A percentile compares a stretch with the other conserved stretches of the same genome.
Conservation (phyloP, 495 filamentous ascomycete species). For the Poronia punctata region DNA sequence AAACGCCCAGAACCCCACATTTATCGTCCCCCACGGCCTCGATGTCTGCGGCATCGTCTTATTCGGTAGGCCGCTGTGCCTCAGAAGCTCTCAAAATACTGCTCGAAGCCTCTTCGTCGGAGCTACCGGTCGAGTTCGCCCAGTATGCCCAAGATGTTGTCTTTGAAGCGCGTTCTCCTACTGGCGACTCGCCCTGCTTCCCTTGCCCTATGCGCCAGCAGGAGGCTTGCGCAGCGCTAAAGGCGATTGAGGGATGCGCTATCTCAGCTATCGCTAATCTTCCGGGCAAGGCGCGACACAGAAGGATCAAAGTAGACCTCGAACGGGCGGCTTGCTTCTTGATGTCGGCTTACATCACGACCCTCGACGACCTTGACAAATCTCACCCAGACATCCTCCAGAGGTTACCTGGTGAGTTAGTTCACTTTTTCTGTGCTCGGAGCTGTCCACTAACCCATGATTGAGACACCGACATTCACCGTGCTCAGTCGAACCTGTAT, state of each 20-base stretch:
- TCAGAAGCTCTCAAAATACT: conserved; percentile 22
- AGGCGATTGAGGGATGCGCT: conserved; percentile 62
- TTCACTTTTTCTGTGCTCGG: conserved; percentile 4
- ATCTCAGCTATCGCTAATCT: conserved; percentile 58
- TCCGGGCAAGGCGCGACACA: conserved; percentile 24
- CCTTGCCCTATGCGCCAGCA: conserved; percentile 68
- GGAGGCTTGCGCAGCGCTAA: conserved; percentile 59
- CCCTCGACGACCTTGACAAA: conserved; percentile 63
- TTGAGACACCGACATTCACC: conserved; percentile 62
- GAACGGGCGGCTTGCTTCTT: conserved; percentile 61
- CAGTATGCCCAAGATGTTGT: conserved; percentile 18
- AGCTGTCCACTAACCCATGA: not conserved
- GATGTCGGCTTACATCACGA: conserved; percentile 66
- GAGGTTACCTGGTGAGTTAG: conserved; percentile 57
- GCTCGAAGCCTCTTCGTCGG: conserved; percentile 13
- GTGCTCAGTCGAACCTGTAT: conserved; percentile 65
- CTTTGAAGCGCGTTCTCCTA: conserved; percentile 23
- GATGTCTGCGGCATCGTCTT: not conserved
- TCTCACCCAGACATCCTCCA: conserved; percentile 51
- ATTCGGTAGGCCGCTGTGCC: conserved; percentile 22
- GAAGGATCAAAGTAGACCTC: conserved; percentile 51
- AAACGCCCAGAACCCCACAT: conserved; percentile 16
- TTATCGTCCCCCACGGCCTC: not conserved
- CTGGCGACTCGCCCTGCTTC: conserved; percentile 34
- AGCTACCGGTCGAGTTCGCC: conserved; percentile 28